Base-by-base conservation (phyloP, 148 eudicot genomes). In the Limonium bicolor region DNA sequence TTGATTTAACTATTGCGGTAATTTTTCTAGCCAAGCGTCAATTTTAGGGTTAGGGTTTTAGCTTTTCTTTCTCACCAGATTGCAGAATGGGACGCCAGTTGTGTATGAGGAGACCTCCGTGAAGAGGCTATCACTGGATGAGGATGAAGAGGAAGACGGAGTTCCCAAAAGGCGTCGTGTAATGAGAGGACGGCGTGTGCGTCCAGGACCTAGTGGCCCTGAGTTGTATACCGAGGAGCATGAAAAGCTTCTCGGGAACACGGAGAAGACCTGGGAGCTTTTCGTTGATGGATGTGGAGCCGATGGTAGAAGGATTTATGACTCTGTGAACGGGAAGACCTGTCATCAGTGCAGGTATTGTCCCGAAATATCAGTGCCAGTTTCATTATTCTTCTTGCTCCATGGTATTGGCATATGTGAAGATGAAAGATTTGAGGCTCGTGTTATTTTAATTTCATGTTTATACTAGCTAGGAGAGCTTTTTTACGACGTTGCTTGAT, bases 281-380 rank as follows among this genome's bases (percentile, higher is more conserved):
- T 80, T 73, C 20, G 87, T 77, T 20, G 97, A 90, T 61, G 97
- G 97, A 25, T 70, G 58, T 59, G 81, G 77, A 33, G 46, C 70
- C 7, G 73, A 84, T 47, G 95, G 97, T 27, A 78, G 39, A 42
- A 60, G 92, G 56, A 75, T 80, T 36, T 90, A 90, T 57, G 93
- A 84, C 69, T 62, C 67, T 0, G 53, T 84, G 13, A 62, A 36
- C 2, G 97, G 97, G 16, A 90, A 84, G 58, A 80, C 85, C 62
- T 90, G 97, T 46, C 97, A 90, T 61, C 97, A 90, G 25, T 90
- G 97, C 87, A 67, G 99, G 99, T 84, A 40, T 3, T 37, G 27
- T 40, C n/a, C 44, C 44, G 23, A 5, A 12, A 20, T 22, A 41
- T 42, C 10, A 3, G 24, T 23, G 24, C 19, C 29, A 25, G 4